Evolutionary conservation across 2,329 filamentous ascomycete species (phyloP).

Genomic region (Aureobasidium mangrovei): DNA sequence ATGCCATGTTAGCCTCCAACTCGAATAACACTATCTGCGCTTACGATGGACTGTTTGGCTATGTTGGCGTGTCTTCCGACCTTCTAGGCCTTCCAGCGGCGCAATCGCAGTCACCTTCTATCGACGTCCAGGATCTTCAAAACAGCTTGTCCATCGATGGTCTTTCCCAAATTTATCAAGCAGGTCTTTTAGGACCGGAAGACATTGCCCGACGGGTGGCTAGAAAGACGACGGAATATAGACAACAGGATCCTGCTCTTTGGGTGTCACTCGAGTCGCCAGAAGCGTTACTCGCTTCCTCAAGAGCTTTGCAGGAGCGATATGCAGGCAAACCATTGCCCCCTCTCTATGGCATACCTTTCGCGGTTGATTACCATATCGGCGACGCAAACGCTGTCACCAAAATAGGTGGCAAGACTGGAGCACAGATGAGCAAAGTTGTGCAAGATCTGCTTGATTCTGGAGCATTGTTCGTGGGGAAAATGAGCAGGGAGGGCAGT

Average conservation of each 20-base stretch:
- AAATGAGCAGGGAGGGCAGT: no score
- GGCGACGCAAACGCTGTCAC: constrained; percentile 39
- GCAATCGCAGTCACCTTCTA: no score
- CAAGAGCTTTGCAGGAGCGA: no score
- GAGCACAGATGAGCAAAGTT: no score
- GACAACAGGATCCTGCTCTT: no score
- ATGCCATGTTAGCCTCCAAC: constrained; percentile 37
- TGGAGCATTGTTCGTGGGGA: neutral
- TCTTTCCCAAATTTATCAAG: neutral
- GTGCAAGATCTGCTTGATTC: neutral
- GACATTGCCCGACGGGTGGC: no score
- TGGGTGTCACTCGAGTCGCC: no score
- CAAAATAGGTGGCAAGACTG: no score
- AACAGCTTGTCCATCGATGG: neutral
- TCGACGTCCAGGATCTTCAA: neutral
- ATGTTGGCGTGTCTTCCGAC: neutral
- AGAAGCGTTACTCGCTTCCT: no score
- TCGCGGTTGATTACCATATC: constrained; percentile 49
- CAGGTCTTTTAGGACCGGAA: no score
- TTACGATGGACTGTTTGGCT: constrained; percentile 44
- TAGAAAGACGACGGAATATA: no score
- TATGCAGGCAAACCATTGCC: constrained; percentile 27
- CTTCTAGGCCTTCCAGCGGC: neutral
- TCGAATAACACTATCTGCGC: constrained; percentile 44
- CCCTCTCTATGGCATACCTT: constrained; percentile 48